Base-by-base conservation (phyloP, 2,329 filamentous ascomycete species). In the Hypomyces rosellus region DNA sequence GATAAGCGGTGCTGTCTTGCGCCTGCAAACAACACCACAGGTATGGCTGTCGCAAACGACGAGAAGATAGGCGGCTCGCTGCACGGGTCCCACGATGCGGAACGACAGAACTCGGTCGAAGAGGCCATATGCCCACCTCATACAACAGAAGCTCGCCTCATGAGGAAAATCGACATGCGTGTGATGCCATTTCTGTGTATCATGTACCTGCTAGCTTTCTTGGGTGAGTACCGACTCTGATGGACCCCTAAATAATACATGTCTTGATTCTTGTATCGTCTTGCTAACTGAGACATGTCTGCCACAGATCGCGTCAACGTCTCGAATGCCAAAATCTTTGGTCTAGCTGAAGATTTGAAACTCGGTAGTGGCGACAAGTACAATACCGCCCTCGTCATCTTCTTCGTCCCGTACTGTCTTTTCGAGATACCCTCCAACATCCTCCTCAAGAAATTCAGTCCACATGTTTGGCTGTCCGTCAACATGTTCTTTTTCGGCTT, bases 401-500 rank as follows among this genome's bases (percentile, higher is more conserved):
- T 92, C 72, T 92, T 91, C 67, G 78, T 91, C 1, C 86, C 88
- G 1, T 92, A 91, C 63, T 74, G 88, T 58, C 60, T 87, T 49
- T 77, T 80, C 58, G 84, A 88, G 70, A 87, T 91, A 50, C 85
- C 84, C 0, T 85, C 82, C 57, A 69, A 69, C 45, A 78, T 90
- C 49, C 68, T 89, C 25, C 71, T 91, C 45, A 90, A 90, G 71
- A 69, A 68, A 52, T 72, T 72, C 58, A 65, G 64, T 45, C 85
- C 85, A 1, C 77, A 84, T 54, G 69, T 87, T 44, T 89, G 85
- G 88, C 74, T 95, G 20, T 83, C 85, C 4, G 64, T 81, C 47
- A 95, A 91, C 71, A 95, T 95, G 86, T 86, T 92, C 56, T 71
- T 81, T 51, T 96, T 95, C 58, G 88, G 89, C 9, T 71, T 95